Base-by-base conservation (phyloP, 192 early-diverging fungal genomes). In the Coemansia sp. region DNA sequence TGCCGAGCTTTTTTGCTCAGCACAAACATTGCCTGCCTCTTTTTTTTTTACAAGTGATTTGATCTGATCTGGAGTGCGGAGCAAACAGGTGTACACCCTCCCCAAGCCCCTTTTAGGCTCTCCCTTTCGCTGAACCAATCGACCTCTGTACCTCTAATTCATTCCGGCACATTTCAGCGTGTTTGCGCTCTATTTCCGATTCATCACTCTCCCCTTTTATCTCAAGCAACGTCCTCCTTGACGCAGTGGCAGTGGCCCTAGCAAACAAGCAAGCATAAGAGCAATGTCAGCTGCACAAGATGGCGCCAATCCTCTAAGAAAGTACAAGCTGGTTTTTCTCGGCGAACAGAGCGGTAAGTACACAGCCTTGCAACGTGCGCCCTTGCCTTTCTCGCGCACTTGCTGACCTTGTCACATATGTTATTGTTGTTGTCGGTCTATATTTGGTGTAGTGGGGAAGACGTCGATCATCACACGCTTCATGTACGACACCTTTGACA, bases 401-500 rank as follows among this genome's bases (percentile, higher is more conserved):
- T 25, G 37, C 18, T 39, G n/a, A 12, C 47, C 25, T 23, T 7
- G 38, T 33, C n/a, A n/a, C n/a, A n/a, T n/a, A n/a, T 7, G 26
- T 55, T 65, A 3, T 55, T 26, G 21, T 18, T 16, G 12, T 45
- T 45, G 43, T 45, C 14, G 3, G 14, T 42, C 33, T 35, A 25
- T n/a, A 5, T 5, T 7, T 26, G 4, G 52, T 69, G 20, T 79
- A 95, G 95, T 97, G 23, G 96, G 96, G 34, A 98, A 99, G 75
- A 99, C 97, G 2, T 98, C 96, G 10, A 88, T 99, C 47, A 98
- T 99, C 66, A 99, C 96, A 16, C 88, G 97, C 28, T 99, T 99
- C 83, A 99, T 99, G 96, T 98, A 99, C 77, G 97, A 99, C 70
- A 98, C 94, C n/a, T 99, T 99, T 76, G 96, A 99, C 87, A 95